phyloP scores from a whole-genome alignment of 2,329 filamentous ascomycete genomes.

The Orbilia oligospora region DNA sequence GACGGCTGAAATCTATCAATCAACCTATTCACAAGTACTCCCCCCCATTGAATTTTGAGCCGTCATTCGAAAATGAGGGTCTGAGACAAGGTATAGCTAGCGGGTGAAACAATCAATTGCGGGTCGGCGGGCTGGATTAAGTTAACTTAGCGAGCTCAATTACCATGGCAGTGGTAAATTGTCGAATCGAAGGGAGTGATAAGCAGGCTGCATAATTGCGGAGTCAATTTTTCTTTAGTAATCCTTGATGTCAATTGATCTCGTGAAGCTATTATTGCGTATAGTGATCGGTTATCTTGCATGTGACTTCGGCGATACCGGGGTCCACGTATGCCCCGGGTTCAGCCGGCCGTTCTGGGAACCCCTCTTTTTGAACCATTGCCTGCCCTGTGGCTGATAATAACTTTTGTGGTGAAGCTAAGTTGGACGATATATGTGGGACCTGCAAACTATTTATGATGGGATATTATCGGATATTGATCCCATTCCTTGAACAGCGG shows the following conservation, averaged over 20 bases:
- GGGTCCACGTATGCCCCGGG: not conserved
- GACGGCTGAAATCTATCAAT: not conserved
- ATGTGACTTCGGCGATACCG: constrained; percentile 15
- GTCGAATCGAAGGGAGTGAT: not conserved
- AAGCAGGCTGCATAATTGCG: not conserved
- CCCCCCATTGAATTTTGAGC: not conserved
- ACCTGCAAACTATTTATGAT: not conserved
- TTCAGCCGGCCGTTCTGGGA: not conserved
- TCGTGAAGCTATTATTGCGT: not conserved
- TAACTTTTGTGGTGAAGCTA: not conserved
- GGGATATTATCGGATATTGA: no score
- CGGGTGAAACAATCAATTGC: constrained; percentile 2
- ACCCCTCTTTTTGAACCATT: not conserved
- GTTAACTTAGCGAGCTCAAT: not conserved
- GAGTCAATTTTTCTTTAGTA: not conserved
- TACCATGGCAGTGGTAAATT: not conserved
- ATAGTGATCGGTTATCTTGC: not conserved
- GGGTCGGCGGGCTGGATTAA: not conserved
- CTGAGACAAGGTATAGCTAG: not conserved
- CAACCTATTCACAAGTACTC: not conserved
- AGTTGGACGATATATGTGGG: not conserved
- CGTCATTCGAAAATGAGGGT: not conserved
- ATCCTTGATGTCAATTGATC: not conserved
- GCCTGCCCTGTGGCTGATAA: not conserved
- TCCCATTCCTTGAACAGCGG: no score